Evolutionary conservation across 2,329 filamentous ascomycete genomes (phyloP).

Genomic region (Saccharata proteae): DNA sequence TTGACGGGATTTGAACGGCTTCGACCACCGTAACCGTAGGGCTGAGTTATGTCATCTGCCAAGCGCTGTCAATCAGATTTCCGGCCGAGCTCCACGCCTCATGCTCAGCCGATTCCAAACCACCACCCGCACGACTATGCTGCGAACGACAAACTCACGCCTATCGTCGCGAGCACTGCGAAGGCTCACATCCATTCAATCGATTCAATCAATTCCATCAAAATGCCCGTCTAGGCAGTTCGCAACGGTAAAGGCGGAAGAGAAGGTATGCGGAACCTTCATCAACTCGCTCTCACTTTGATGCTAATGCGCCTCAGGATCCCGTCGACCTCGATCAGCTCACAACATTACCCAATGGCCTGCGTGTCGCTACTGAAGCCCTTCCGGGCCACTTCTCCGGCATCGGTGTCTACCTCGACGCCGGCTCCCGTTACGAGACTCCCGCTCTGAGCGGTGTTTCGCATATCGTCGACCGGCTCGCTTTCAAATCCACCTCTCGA

Average conservation of each 20-base stretch:
- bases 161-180: conserved; percentile 3
- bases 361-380: conserved; percentile 89
- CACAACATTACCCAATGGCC: conserved; percentile 79
- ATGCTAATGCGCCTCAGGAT: conserved; percentile 47
- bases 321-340: conserved; percentile 78
- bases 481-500: conserved; percentile 75
- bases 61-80: no score
- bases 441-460: conserved; percentile 74
- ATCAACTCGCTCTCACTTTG: conserved; percentile 3
- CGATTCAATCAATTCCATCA: conserved; percentile 1
- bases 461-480: conserved; percentile 89
- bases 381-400: conserved; percentile 90
- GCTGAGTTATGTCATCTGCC: no score
- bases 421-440: conserved; percentile 88
- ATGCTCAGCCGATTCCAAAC: no score
- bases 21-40: no score
- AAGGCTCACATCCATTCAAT: neutral
- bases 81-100: neutral
- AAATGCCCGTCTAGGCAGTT: conserved; percentile 12
- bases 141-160: conserved; percentile 4
- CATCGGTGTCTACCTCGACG: conserved; percentile 90
- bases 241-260: conserved; percentile 21
- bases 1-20: no score
- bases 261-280: conserved; percentile 20
- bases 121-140: conserved; percentile 5